These are phyloP conservation scores for Wickerhamomyces pijperi DNA, from an alignment of 805 yeast species.

Conservation along the genomic window DNA sequence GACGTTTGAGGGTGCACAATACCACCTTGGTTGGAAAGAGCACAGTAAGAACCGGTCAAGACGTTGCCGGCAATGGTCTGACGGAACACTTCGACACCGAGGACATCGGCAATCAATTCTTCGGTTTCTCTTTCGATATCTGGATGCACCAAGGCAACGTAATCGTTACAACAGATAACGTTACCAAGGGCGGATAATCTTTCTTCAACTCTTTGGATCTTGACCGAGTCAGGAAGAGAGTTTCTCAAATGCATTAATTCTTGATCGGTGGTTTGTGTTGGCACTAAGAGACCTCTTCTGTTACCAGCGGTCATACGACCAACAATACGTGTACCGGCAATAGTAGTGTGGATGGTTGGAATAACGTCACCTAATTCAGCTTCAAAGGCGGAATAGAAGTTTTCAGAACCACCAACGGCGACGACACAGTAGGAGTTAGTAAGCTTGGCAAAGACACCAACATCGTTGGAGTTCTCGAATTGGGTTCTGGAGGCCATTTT, in stretches of 20 bases:
- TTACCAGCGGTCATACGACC: slow-evolving; percentile 99
- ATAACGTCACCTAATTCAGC: slow-evolving; percentile 94
- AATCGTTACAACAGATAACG: slow-evolving; percentile 96
- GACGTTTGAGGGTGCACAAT: slow-evolving; percentile 96
- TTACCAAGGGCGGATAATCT: slow-evolving; percentile 94
- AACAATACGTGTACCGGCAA: slow-evolving; percentile 94
- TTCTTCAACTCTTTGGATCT: slow-evolving; percentile 96
- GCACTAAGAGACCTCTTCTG: slow-evolving; percentile 93
- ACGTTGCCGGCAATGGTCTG: slow-evolving; percentile 98
- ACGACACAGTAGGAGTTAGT: slow-evolving; percentile 95
- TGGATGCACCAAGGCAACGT: slow-evolving; percentile 97
- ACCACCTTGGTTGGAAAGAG: slow-evolving; percentile 95
- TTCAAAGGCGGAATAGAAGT: slow-evolving; percentile 87
- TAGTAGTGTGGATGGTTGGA: slow-evolving; percentile 94
- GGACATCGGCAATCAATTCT: slow-evolving; percentile 93
- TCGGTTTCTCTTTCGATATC: slow-evolving; percentile 99
- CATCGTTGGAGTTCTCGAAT: slow-evolving; percentile 80
- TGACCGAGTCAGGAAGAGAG: slow-evolving; percentile 88
- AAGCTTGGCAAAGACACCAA: slow-evolving; percentile 89
- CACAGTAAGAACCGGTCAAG: slow-evolving; percentile 91
- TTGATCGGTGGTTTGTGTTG: slow-evolving; percentile 96
- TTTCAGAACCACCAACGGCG: slow-evolving; percentile 92
- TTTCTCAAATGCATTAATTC: slow-evolving; percentile 96
- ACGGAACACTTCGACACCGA: slow-evolving; percentile 98
- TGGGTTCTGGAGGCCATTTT: slow-evolving; percentile 62